Evolutionary conservation across 208 protist species (phyloP).

Genomic region (Crithidia brevicula): DNA sequence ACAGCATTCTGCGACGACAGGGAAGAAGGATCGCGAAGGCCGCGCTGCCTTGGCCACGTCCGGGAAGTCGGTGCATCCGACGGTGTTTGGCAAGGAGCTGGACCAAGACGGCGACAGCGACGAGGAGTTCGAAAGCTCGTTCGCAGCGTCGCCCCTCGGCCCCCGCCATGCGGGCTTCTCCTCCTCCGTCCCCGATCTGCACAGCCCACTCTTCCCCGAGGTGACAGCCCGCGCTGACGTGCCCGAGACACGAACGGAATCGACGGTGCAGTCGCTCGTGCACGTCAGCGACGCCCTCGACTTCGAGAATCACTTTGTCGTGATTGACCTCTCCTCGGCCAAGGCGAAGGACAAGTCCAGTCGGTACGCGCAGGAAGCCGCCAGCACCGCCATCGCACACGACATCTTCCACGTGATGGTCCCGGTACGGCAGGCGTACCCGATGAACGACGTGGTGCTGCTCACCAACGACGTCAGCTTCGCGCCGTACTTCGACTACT

Average conservation of each 20-base stretch:
- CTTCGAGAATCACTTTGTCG: slow-evolving; percentile 76
- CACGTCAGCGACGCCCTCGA: slow-evolving; percentile 67
- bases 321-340: slow-evolving; percentile 78
- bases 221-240: background rate
- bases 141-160: background rate
- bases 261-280: slow-evolving; percentile 30
- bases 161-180: background rate
- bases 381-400: slow-evolving; percentile 56
- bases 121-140: slow-evolving; percentile 15
- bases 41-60: background rate
- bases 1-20: background rate
- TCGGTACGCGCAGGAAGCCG: slow-evolving; percentile 61
- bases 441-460: slow-evolving; percentile 74
- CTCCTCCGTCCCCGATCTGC: background rate
- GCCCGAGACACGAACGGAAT: background rate
- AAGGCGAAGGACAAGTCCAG: slow-evolving; percentile 64
- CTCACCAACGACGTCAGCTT: slow-evolving; percentile 79
- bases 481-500: slow-evolving; percentile 72
- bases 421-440: slow-evolving; percentile 67
- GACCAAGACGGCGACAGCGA: slow-evolving; percentile 27
- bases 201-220: slow-evolving; percentile 4
- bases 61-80: slow-evolving; percentile 4
- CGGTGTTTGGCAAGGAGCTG: slow-evolving; percentile 7
- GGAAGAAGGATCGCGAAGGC: background rate
- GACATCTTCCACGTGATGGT: slow-evolving; percentile 70